These are phyloP conservation scores for Eucalyptus regnans DNA, from an alignment of 345 rosid genomes.

Conservation along the genomic window DNA sequence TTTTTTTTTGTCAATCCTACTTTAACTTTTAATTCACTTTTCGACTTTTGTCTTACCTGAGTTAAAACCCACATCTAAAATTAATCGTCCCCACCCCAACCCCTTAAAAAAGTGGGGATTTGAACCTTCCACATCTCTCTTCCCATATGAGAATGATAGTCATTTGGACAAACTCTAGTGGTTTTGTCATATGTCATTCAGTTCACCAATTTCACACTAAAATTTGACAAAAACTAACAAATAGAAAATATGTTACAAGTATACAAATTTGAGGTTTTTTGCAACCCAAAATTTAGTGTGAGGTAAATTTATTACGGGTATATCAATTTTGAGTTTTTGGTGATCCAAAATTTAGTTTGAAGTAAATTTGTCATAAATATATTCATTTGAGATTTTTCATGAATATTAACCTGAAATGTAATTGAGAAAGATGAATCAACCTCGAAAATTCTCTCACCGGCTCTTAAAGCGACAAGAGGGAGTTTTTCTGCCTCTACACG, in stretches of 20 bases:
- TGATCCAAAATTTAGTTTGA: no score
- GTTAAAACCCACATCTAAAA: no score
- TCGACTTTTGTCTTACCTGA: no score
- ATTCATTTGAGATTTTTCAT: no score
- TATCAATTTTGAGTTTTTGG: no score
- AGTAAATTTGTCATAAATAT: no score
- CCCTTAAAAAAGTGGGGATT: fast-evolving
- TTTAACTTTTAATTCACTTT: no score
- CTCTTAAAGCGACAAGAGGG: background rate
- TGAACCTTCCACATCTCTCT: fast-evolving
- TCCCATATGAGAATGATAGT: fast-evolving
- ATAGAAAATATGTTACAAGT: background rate
- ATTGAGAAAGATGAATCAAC: background rate
- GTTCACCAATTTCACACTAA: background rate
- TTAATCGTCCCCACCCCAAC: fast-evolving
- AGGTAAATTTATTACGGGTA: no score
- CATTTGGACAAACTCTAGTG: no score
- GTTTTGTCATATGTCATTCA: fast-evolving
- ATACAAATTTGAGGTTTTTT: background rate
- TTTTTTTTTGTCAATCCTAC: no score
- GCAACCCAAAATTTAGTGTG: background rate
- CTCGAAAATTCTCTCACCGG: background rate
- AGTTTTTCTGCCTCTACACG: background rate
- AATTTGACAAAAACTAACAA: background rate
- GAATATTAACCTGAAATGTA: no score